These are phyloP conservation scores for Vanilla planifolia DNA, from an alignment of 106 monocot genomes.

Conservation along the genomic window DNA sequence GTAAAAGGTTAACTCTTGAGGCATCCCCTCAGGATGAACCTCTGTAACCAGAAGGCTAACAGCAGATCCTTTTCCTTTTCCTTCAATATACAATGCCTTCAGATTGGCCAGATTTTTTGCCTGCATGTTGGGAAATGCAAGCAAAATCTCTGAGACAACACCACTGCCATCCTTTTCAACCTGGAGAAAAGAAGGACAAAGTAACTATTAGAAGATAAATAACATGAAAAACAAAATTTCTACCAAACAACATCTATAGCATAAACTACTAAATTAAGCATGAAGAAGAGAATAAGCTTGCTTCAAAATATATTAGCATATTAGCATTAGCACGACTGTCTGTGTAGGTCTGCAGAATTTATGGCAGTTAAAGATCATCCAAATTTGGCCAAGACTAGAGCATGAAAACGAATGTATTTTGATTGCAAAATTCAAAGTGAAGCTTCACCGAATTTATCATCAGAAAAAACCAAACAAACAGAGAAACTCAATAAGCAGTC, in stretches of 20 bases:
- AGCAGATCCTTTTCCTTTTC: constrained; percentile 46
- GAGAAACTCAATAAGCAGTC: no score
- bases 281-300: no score
- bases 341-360: no score
- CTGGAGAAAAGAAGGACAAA: constrained; percentile 29
- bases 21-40: constrained; percentile 45
- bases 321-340: no score
- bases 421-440: no score
- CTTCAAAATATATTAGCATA: no score
- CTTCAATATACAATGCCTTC: constrained; percentile 50
- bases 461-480: no score
- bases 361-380: no score
- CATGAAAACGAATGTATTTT: no score
- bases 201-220: neutral
- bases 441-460: no score
- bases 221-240: neutral
- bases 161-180: constrained; percentile 71
- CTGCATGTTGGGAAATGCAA: constrained; percentile 70
- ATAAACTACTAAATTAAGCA: no score
- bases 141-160: constrained; percentile 44
- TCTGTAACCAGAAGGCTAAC: constrained; percentile 37
- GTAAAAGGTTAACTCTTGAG: constrained; percentile 66
- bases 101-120: constrained; percentile 76
- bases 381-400: no score
- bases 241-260: neutral